Conservation (phyloP, 1,139 yeast genomes). For the Diutina mesorugosa region DNA sequence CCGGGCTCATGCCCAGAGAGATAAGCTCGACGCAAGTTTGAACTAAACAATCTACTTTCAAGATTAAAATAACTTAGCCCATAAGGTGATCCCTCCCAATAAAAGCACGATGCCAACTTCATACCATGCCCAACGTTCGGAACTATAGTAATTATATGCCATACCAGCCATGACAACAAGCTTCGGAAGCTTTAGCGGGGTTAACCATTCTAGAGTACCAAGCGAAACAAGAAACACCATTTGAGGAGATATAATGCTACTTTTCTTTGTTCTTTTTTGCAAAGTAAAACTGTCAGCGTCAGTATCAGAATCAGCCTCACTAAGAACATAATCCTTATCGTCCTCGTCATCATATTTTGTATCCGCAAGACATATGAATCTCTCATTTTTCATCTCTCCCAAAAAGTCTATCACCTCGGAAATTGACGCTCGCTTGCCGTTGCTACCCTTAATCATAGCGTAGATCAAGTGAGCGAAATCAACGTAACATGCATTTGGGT, state of each 20-base stretch:
- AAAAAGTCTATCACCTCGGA: slow-evolving; percentile 12
- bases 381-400: slow-evolving; percentile 11
- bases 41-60: too few relatives aligned
- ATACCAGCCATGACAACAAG: background rate
- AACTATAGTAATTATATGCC: background rate
- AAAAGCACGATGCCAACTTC: background rate
- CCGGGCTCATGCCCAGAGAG: background rate
- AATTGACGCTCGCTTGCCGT: slow-evolving; percentile 6
- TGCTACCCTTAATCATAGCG: slow-evolving; percentile 20
- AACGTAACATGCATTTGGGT: slow-evolving; percentile 1
- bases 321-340: background rate
- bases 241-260: background rate
- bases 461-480: slow-evolving; percentile 16
- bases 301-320: background rate
- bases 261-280: background rate
- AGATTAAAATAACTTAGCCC: background rate
- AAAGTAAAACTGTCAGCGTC: background rate
- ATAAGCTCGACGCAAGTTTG: background rate
- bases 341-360: background rate
- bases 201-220: background rate
- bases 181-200: background rate
- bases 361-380: slow-evolving; percentile 4
- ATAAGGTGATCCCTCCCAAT: background rate
- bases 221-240: background rate
- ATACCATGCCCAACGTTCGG: background rate